A percentile compares a stretch with the other conserved stretches of the same genome.
Evolutionary conservation across 805 yeast genomes (phyloP).

Genomic region (Saturnispora sekii): DNA sequence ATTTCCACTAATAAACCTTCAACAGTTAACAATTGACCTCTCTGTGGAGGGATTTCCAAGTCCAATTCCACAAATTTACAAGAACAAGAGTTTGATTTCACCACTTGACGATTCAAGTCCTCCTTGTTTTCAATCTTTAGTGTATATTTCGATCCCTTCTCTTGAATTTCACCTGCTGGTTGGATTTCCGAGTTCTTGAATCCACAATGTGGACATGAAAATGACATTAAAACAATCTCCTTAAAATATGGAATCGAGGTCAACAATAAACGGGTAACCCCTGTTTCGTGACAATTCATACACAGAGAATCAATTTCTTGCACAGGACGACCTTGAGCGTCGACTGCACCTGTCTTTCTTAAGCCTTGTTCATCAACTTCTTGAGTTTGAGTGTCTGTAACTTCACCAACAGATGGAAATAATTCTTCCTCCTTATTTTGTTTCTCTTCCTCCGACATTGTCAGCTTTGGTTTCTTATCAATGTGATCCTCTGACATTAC

Average conservation of each 20-base stretch:
- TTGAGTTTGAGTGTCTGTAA: conserved; percentile 34
- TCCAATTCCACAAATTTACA: conserved; percentile 78
- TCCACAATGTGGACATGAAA: conserved; percentile 92
- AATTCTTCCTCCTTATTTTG: conserved; percentile 29
- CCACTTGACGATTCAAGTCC: conserved; percentile 84
- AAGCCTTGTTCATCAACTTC: conserved; percentile 25
- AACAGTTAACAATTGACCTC: conserved; percentile 86
- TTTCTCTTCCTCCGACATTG: conserved; percentile 12
- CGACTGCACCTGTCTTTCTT: conserved; percentile 64
- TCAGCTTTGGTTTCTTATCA: conserved; percentile 23
- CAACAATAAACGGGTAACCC: conserved; percentile 71
- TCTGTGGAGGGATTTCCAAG: conserved; percentile 89
- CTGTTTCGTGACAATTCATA: conserved; percentile 88
- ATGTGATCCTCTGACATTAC: conserved; percentile 7
- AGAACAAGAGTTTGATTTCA: conserved; percentile 79
- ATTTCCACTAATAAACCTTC: conserved; percentile 85
- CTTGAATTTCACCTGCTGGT: conserved; percentile 89
- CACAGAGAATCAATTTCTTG: conserved; percentile 93
- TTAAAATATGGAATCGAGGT: conserved; percentile 88
- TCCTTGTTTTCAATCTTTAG: conserved; percentile 55
- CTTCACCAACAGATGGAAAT: conserved; percentile 52
- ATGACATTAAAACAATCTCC: conserved; percentile 89
- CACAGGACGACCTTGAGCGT: conserved; percentile 85
- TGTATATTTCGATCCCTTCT: conserved; percentile 69
- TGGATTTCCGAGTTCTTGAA: conserved; percentile 87